These are phyloP conservation scores for Usnea hakonensis DNA, from an alignment of 495 filamentous ascomycete species.

Conservation along the genomic window DNA sequence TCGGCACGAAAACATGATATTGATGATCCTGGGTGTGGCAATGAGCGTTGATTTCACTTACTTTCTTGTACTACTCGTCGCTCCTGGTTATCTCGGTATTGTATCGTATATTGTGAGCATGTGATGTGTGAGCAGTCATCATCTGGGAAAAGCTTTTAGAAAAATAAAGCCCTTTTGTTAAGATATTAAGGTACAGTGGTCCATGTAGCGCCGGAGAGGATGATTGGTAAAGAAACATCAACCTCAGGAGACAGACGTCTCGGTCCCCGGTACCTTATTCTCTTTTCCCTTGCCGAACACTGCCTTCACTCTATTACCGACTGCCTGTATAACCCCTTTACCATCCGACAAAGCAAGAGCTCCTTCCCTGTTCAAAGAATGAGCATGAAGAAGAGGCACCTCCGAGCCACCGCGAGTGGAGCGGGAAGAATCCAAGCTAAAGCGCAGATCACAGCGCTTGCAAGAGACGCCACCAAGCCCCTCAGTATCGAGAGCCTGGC, in stretches of 20 bases:
- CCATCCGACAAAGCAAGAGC: not conserved
- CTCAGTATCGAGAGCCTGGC: not conserved
- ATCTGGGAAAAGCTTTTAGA: not conserved
- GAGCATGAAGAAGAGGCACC: not conserved
- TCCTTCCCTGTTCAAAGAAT: not conserved
- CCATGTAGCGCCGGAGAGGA: not conserved
- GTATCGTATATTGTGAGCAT: not conserved
- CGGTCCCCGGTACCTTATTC: not conserved
- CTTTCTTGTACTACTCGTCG: slow-evolving; percentile 2
- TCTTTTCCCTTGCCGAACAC: not conserved
- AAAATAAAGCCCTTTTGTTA: not conserved
- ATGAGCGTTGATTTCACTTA: not conserved
- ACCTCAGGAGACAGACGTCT: not conserved
- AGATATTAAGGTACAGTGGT: not conserved
- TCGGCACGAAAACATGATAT: not conserved
- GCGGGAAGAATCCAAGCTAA: not conserved
- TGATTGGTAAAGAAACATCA: too few species aligned
- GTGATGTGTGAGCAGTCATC: not conserved
- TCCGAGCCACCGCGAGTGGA: slow-evolving; percentile 1
- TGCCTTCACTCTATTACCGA: not conserved
- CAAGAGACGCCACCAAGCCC: not conserved
- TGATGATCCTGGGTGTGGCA: not conserved
- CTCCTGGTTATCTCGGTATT: not conserved
- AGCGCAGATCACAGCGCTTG: not conserved
- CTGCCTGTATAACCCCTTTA: not conserved